phyloP scores from a whole-genome alignment of 176 grass and related monocot species.

The Triticum dicoccoides region DNA sequence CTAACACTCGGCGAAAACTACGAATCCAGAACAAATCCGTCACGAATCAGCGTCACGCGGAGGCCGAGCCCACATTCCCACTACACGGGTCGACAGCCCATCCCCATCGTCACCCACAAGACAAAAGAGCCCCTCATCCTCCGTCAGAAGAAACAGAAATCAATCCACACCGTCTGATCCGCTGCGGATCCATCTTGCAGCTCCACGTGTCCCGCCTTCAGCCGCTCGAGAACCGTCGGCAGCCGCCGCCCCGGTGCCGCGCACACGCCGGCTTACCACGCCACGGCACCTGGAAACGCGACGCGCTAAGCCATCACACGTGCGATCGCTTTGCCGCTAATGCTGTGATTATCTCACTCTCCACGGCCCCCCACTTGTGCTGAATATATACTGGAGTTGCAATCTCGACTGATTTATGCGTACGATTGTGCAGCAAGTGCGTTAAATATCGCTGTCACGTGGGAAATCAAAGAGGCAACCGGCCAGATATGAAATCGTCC shows the following conservation, averaged over 20 bases:
- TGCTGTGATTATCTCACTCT: background rate
- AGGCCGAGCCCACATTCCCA: background rate
- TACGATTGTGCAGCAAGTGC: background rate
- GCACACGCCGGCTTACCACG: background rate
- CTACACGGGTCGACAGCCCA: background rate
- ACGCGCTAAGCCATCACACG: background rate
- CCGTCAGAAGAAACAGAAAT: no score
- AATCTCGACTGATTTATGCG: background rate
- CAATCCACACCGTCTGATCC: background rate
- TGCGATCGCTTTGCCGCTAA: constrained; percentile 9
- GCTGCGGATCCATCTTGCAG: background rate
- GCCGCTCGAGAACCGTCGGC: constrained; percentile 16
- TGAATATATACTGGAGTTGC: background rate
- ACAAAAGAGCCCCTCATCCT: background rate
- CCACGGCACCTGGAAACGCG: background rate
- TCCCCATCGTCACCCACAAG: background rate
- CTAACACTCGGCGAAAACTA: background rate
- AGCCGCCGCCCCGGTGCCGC: background rate
- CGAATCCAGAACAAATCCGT: background rate
- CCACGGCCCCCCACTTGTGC: background rate
- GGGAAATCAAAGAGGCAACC: background rate
- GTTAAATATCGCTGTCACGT: background rate
- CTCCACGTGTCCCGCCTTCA: background rate
- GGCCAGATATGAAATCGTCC: background rate
- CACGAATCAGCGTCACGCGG: background rate